phyloP scores from a whole-genome alignment of 441 rosid species.

The Pelargonium cotyledonis region DNA sequence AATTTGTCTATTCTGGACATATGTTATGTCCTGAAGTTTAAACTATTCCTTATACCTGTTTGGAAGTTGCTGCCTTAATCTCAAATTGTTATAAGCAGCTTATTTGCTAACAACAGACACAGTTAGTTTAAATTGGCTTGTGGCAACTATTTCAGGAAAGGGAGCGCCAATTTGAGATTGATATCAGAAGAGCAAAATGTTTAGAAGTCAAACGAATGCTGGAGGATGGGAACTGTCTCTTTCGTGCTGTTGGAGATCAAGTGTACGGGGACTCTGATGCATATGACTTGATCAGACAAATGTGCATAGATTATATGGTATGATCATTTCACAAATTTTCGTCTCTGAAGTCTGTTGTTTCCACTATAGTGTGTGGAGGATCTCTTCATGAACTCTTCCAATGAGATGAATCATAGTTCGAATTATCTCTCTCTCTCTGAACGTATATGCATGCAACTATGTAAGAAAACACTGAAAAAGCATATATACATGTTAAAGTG shows the following conservation, averaged over 20 bases:
- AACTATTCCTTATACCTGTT: too few relatives aligned
- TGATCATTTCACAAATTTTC: conserved; percentile 9
- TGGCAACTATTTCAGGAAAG: conserved; percentile 54
- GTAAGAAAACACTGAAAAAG: too few relatives aligned
- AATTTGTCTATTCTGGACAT: neutral
- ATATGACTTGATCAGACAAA: conserved; percentile 65
- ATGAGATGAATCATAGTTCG: too few relatives aligned
- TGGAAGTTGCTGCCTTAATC: too few relatives aligned
- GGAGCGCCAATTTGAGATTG: conserved; percentile 84
- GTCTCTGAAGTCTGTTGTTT: neutral
- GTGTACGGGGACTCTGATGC: conserved; percentile 87
- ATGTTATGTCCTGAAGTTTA: neutral
- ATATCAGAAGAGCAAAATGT: conserved; percentile 64
- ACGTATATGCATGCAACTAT: neutral
- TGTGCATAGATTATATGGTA: conserved; percentile 99
- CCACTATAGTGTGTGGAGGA: neutral
- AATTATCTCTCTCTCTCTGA: too few relatives aligned
- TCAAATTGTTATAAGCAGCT: neutral
- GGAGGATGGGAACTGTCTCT: conserved; percentile 98
- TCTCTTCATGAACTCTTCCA: too few relatives aligned
- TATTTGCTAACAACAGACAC: neutral
- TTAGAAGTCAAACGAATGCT: conserved; percentile 85
- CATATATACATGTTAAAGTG: too few relatives aligned
- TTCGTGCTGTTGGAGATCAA: conserved; percentile 97
- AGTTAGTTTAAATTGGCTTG: conserved; percentile 6